Percentiles rank a stretch among this genome's conserved stretches.
These are phyloP conservation scores for Lactarius pseudohatsudake DNA, from an alignment of 768 basidiomycete species.

Conservation along the genomic window DNA sequence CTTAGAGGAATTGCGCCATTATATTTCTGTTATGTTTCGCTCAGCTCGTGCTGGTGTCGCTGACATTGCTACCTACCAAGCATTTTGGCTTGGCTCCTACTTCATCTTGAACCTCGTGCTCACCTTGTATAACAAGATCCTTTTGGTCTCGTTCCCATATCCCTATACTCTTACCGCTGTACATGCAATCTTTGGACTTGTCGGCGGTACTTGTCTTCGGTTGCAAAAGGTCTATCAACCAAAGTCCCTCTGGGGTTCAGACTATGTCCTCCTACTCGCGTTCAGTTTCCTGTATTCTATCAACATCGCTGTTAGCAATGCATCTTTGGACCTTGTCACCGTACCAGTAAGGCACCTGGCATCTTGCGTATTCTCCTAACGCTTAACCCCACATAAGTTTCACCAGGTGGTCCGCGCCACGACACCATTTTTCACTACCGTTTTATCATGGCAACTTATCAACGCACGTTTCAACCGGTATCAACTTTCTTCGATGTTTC, in stretches of 20 bases:
- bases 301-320: slow-evolving; percentile 94
- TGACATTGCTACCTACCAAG: slow-evolving; percentile 19
- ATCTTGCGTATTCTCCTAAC: slow-evolving; percentile 6
- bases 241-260: slow-evolving; percentile 47
- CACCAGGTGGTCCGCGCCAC: slow-evolving; percentile 95
- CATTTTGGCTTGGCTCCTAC: slow-evolving; percentile 75
- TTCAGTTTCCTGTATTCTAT: slow-evolving; percentile 92
- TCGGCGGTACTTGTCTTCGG: slow-evolving; percentile 73
- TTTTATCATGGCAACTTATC: slow-evolving; percentile 70
- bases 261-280: slow-evolving; percentile 63
- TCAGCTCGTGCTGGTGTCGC: background rate
- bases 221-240: slow-evolving; percentile 58
- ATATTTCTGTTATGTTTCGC: background rate
- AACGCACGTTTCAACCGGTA: slow-evolving; percentile 54
- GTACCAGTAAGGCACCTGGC: slow-evolving; percentile 63
- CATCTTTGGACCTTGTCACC: slow-evolving; percentile 85
- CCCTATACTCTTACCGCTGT: slow-evolving; percentile 94
- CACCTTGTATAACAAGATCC: slow-evolving; percentile 93
- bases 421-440: slow-evolving; percentile 89
- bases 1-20: slow-evolving; percentile 2
- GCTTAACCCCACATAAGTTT: slow-evolving; percentile 53
- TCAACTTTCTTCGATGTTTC: slow-evolving; percentile 73
- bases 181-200: slow-evolving; percentile 82
- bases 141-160: slow-evolving; percentile 90
- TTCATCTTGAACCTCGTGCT: slow-evolving; percentile 89